phyloP scores from a whole-genome alignment of 2,329 filamentous ascomycete species.

The Ascochyta fabae region DNA sequence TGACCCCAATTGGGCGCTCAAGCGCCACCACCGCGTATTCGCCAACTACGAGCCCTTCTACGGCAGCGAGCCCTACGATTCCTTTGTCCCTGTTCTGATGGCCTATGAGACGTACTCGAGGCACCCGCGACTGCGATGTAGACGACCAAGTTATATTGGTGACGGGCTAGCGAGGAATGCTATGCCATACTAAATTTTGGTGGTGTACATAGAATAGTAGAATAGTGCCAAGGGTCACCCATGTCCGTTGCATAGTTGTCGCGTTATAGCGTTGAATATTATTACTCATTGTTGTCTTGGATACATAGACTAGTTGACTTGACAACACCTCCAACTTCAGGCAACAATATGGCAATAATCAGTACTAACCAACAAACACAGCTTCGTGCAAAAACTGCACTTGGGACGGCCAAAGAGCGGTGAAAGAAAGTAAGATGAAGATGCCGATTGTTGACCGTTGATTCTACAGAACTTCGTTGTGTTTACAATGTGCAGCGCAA shows the following conservation, averaged over 20 bases:
- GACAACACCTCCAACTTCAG: conserved; percentile 18
- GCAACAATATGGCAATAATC: conserved; percentile 1
- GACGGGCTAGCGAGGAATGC: conserved; percentile 24
- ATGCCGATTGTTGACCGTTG: conserved; percentile 14
- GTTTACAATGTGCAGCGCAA: conserved; percentile 6
- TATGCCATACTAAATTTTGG: conserved; percentile 17
- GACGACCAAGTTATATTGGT: conserved; percentile 34
- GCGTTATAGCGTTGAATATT: conserved; percentile 20
- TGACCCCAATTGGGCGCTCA: conserved; percentile 38
- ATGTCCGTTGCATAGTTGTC: conserved; percentile 17
- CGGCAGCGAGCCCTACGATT: conserved; percentile 35
- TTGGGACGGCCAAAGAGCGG: conserved; percentile 13
- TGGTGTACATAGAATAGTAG: conserved; percentile 10
- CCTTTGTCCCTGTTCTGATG: conserved; percentile 33
- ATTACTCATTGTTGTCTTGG: conserved; percentile 20
- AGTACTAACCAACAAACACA: not conserved
- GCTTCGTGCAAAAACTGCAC: not conserved
- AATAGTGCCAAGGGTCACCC: conserved; percentile 14
- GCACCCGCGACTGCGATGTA: conserved; percentile 27
- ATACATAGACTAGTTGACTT: conserved; percentile 13
- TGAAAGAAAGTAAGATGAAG: not conserved
- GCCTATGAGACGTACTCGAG: conserved; percentile 24
- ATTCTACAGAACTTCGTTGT: not conserved
- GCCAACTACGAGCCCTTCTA: conserved; percentile 25
- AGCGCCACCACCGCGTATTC: conserved; percentile 24